Evolutionary conservation across 164 flowering plant species (phyloP).

Genomic region (Aristolochia fimbriata): DNA sequence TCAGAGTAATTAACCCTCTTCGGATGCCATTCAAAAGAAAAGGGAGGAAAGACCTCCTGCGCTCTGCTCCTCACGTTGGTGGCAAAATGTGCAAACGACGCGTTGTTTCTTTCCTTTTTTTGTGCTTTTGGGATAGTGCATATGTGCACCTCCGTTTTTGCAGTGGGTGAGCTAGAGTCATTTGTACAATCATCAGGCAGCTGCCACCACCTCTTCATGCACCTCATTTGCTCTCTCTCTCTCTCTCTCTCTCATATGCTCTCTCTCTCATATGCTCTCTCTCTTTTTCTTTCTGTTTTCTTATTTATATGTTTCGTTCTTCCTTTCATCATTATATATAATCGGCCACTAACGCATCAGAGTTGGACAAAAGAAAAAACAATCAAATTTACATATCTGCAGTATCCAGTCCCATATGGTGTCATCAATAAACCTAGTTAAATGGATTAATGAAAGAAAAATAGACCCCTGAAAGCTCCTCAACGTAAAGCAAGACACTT

Average conservation of each 20-base stretch:
- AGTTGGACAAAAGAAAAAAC: too few species aligned
- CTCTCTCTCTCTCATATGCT: not conserved
- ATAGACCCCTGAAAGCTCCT: too few species aligned
- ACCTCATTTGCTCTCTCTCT: not conserved
- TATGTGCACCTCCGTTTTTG: slow-evolving; percentile 14
- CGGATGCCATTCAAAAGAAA: slow-evolving; percentile 27
- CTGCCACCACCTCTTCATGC: not conserved
- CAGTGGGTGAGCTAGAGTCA: slow-evolving; percentile 52
- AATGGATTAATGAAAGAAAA: too few species aligned
- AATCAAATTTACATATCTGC: too few species aligned
- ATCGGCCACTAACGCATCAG: too few species aligned
- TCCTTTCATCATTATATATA: too few species aligned
- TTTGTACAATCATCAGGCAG: slow-evolving; percentile 33
- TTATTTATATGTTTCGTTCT: too few species aligned
- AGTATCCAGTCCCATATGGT: too few species aligned
- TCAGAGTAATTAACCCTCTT: slow-evolving; percentile 18
- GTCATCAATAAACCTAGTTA: too few species aligned
- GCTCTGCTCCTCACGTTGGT: slow-evolving; percentile 3
- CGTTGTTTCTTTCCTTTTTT: slow-evolving; percentile 16
- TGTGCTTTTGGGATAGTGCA: slow-evolving; percentile 21
- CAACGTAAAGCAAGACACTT: too few species aligned
- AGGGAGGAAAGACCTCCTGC: not conserved
- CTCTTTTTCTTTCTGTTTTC: too few species aligned
- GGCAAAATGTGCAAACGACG: slow-evolving; percentile 35
- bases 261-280: not conserved